Evolutionary conservation across 2,329 filamentous ascomycete genomes (phyloP), one percentile per base, ranked within the genome.

Genomic region (Ophiostoma fasciatum): DNA sequence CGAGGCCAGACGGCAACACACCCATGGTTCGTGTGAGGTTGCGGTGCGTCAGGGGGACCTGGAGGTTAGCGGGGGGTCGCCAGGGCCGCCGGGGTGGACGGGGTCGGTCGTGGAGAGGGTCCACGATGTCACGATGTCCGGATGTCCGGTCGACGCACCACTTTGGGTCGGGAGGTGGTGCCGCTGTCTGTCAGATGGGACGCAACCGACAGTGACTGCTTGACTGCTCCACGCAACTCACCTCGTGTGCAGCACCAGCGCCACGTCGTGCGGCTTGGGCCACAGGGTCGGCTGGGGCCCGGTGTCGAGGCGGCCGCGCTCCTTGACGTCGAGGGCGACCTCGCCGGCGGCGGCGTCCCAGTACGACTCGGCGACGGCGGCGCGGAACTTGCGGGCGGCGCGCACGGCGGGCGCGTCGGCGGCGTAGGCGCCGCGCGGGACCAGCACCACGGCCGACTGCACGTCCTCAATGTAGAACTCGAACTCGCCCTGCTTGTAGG

Each of bases 391-490:
- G 48, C 72, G 66, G 7, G 82, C 83, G 1, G 83, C 83, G 50
- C 74, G 71, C 20, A 90, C 80, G 19, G 79, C 82, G 11, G 81
- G 70, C 9, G 73, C 75, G 51, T 77, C 63, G 46, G 74, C 66
- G 10, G 64, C 63, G 48, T 74, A 81, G 12, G 77, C 72, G 13
- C 81, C 82, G 46, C 65, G 66, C 11, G 83, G 82, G 9, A 92
- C 78, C 25, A 92, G 64, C 22, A 84, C 71, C 40, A 92, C 62
- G 23, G 78, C 78, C 5, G 83, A 88, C 52, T 77, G 82, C 48
- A 92, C 66, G 53, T 93, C 83, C 45, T 85, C 78, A 50, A 93
- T 88, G 58, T 90, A 92, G 59, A 92, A 92, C 55, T 90, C 83
- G 54, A 88, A 90, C 56, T 92, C 83, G 39, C 77, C 77, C 58